Percentiles rank a stretch among this genome's conserved stretches.
phyloP scores from a whole-genome alignment of 1,139 yeast species.

The Pichia terricola region DNA sequence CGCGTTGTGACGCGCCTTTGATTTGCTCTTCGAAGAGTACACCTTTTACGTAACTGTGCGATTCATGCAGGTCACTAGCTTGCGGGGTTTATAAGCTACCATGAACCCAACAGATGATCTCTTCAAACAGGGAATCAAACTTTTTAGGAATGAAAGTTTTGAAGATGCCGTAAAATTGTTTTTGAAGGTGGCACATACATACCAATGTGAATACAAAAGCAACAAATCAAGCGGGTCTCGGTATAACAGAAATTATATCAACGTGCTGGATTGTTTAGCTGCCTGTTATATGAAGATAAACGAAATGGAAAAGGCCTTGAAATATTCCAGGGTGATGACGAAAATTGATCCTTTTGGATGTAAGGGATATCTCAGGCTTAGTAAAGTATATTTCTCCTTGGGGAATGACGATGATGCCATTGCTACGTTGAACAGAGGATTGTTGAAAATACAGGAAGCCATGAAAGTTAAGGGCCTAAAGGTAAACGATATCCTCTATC shows the following conservation, averaged over 20 bases:
- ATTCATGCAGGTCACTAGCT: too few relatives aligned
- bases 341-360: slow-evolving; percentile 44
- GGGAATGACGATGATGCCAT: slow-evolving; percentile 34
- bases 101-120: neutral
- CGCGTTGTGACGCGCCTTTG: too few relatives aligned
- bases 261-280: slow-evolving; percentile 35
- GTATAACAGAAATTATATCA: slow-evolving; percentile 2
- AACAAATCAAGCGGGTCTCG: neutral
- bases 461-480: slow-evolving; percentile 18
- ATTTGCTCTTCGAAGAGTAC: too few relatives aligned
- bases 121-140: slow-evolving; percentile 1
- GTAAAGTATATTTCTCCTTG: slow-evolving; percentile 33
- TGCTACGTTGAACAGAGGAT: slow-evolving; percentile 34
- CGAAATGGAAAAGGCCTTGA: slow-evolving; percentile 32
- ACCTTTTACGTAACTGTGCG: too few relatives aligned
- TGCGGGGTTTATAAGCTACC: too few relatives aligned
- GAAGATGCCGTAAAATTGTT: neutral
- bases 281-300: slow-evolving; percentile 49
- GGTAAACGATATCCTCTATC: slow-evolving; percentile 17
- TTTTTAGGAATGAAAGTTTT: slow-evolving; percentile 1
- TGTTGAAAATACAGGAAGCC: slow-evolving; percentile 19
- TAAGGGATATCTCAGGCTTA: slow-evolving; percentile 49
- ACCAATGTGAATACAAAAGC: slow-evolving; percentile 1
- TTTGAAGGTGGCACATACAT: neutral
- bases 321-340: slow-evolving; percentile 36